Evolutionary conservation across 1,139 yeast species (phyloP).

Genomic region (Taphrina flavorubra): DNA sequence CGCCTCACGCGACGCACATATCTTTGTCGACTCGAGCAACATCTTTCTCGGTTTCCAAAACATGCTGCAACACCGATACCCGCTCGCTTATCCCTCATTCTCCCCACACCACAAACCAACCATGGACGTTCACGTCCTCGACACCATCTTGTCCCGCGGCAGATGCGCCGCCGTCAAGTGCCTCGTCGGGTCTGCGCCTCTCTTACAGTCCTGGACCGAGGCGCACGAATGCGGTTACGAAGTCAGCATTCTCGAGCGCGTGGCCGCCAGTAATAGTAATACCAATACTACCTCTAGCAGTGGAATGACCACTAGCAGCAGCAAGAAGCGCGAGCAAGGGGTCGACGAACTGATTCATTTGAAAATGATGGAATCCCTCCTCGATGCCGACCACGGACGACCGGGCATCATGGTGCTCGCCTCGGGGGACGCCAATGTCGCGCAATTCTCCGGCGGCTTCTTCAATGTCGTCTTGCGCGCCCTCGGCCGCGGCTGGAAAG

Average conservation of each 20-base stretch:
- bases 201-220: conserved; percentile 32
- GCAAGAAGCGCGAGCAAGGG: conserved; percentile 41
- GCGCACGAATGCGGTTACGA: conserved; percentile 29
- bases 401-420: conserved; percentile 41
- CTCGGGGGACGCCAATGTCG: conserved; percentile 41
- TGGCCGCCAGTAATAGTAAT: not conserved
- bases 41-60: conserved; percentile 36
- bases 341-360: conserved; percentile 42
- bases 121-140: conserved; percentile 36
- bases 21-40: conserved; percentile 41
- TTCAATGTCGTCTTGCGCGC: conserved; percentile 41
- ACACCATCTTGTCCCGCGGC: conserved; percentile 39
- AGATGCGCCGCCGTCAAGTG: conserved; percentile 19
- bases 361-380: conserved; percentile 42
- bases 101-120: conserved; percentile 12
- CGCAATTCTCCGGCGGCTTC: conserved; percentile 41
- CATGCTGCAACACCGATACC: conserved; percentile 5
- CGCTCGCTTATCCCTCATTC: conserved; percentile 3
- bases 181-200: conserved; percentile 38
- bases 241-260: conserved; percentile 35
- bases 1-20: conserved; percentile 15
- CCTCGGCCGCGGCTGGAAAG: conserved; percentile 40
- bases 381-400: conserved; percentile 1
- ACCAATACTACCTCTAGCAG: no score
- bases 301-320: not conserved